Evolutionary conservation across 345 rosid genomes (phyloP), one percentile per base, ranked within the genome.

Genomic region (Brassica rapa): DNA sequence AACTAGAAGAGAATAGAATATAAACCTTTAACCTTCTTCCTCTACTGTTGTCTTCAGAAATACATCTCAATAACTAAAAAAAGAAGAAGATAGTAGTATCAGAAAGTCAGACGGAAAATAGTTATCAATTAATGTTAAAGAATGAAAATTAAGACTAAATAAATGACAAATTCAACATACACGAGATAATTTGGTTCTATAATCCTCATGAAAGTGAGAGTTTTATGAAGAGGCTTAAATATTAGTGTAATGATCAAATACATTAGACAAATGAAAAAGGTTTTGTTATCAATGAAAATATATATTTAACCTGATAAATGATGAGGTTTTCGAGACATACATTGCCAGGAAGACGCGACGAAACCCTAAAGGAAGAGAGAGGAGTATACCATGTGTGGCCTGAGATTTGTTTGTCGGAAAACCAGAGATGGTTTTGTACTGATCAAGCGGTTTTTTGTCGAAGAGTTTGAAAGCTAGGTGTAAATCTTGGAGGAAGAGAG

Each of bases 381-480:
- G 29, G 53, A 1, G 5, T 14, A 53, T 14, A 49, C 14, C 30
- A 29, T 51, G 62, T 72, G 32, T 69, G 66, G 66, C 30, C 70
- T 29, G 55, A 64, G 72, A 64, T 14, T 74, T 70, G 72, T 29
- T 21, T 27, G 19, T 59, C 83, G 72, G 76, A 70, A 70, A 80
- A 70, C 72, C 16, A 2, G 8, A n/a, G 55, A 55, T 70, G 72
- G 68, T 43, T 37, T 63, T 53, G 67, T 16, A 37, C 24, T 30
- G 16, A 49, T 49, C 55, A 68, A 37, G 75, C 37, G 33, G 67
- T 74, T 56, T 30, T 37, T 73, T 14, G 49, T 70, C 8, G 5
- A 74, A 27, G 66, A 39, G 66, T 68, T 74, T 80, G 78, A 80
- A 74, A 73, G 79, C 75, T 80, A 80, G 82, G 82, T 80, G 75